These are phyloP conservation scores for Westerdykella sp. DNA, from an alignment of 2,329 filamentous ascomycete genomes.

Conservation along the genomic window DNA sequence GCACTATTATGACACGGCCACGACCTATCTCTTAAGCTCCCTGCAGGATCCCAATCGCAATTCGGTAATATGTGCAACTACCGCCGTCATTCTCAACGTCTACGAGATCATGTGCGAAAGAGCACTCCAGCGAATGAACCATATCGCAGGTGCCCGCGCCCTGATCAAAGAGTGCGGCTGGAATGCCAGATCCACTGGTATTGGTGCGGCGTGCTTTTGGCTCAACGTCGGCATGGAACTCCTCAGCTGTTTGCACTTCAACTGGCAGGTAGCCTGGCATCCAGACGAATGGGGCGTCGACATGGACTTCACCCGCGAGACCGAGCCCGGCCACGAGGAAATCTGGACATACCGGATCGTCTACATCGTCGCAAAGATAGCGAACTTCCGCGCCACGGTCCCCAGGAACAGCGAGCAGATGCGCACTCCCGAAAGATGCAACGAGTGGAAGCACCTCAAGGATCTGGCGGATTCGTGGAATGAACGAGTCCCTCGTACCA, in stretches of 20 bases:
- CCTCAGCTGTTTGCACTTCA: conserved; percentile 79
- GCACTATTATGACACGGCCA: conserved; percentile 81
- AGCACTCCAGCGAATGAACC: conserved; percentile 75
- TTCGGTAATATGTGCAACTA: conserved; percentile 75
- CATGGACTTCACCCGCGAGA: conserved; percentile 59
- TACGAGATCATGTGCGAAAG: conserved; percentile 89
- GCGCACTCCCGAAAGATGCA: conserved; percentile 57
- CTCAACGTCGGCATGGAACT: conserved; percentile 86
- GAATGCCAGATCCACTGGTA: conserved; percentile 70
- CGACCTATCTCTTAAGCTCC: conserved; percentile 66
- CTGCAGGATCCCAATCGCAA: conserved; percentile 81
- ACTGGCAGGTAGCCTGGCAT: conserved; percentile 82
- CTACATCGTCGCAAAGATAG: conserved; percentile 80
- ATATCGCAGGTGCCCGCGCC: conserved; percentile 77
- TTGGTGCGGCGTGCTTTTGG: conserved; percentile 90
- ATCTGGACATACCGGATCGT: conserved; percentile 84
- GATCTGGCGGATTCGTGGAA: conserved; percentile 80
- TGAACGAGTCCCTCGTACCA: conserved; percentile 68
- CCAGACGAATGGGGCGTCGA: conserved; percentile 87
- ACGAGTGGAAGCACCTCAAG: conserved; percentile 76
- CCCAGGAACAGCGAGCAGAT: conserved; percentile 59
- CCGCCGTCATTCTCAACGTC: conserved; percentile 81
- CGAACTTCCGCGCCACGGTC: conserved; percentile 72
- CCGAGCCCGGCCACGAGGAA: conserved; percentile 63
- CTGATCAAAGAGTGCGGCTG: conserved; percentile 86